Evolutionary conservation across 139 green algal species (phyloP), one percentile per base, ranked within the genome.

Genomic region (Tetraselmis striata): DNA sequence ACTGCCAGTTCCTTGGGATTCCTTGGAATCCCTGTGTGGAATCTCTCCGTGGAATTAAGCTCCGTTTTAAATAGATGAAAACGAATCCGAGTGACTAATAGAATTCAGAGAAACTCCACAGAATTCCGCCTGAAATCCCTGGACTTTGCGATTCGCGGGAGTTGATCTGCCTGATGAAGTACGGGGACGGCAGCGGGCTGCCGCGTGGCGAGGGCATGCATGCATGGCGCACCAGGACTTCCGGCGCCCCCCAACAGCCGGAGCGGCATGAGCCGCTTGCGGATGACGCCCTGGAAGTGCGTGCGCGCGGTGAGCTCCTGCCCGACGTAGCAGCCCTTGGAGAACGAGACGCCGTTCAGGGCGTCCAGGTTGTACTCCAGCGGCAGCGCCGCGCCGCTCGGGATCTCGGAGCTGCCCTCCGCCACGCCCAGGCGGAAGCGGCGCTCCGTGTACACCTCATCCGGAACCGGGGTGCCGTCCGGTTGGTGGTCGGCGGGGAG

Each of bases 291-390:
- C 30, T 80, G 74, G 80, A 81, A 92, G 79, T 96, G 89, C 0
- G 92, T 93, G 22, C 93, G 83, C 1, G 94, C 94, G 59, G 92
- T 94, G 2, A 97, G 87, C 86, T 97, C 94, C 87, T 99, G 96
- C 0, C 96, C 96, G 26, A 99, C 89, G 86, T 99, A 99, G 89
- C 96, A 99, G 76, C 96, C 96, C 83, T 99, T 99, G 75, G 67
- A 87, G 86, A 96, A 99, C 80, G 86, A 94, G 75, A 99, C 92
- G 27, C 91, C 97, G 77, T 92, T 74, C 32, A 99, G 86, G 0
- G 78, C 94, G 74, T 98, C 96, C 58, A 99, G 59, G 83, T 98
- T 99, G 86, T 91, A 98, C 82, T 99, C 97, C 79, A 99, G 86
- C 0, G 96, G 94, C 0, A 97, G 87, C 0, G 91, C n/a, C 80